These are phyloP conservation scores for Triadica sebifera DNA, from an alignment of 345 rosid genomes.

Conservation along the genomic window DNA sequence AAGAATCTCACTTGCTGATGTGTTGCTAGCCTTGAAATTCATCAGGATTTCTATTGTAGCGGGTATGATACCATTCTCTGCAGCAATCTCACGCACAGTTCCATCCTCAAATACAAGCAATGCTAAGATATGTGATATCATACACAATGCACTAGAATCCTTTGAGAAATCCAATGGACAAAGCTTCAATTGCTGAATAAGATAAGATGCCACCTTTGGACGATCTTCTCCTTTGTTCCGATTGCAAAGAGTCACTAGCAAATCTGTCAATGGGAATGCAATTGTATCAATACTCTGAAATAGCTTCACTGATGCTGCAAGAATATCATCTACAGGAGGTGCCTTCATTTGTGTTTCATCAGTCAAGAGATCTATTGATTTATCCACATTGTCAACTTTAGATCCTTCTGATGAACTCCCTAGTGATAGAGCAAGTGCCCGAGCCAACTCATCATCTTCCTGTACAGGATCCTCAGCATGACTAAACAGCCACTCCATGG, in stretches of 20 bases:
- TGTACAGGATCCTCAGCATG: conserved; percentile 91
- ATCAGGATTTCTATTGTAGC: conserved; percentile 61
- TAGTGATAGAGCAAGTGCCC: conserved; percentile 88
- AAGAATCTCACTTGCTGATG: conserved; percentile 46
- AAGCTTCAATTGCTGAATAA: conserved; percentile 82
- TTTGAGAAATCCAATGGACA: conserved; percentile 62
- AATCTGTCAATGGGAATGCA: conserved; percentile 81
- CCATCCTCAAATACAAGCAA: conserved; percentile 83
- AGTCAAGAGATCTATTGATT: conserved; percentile 49
- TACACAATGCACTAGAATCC: conserved; percentile 67
- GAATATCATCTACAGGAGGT: conserved; percentile 87
- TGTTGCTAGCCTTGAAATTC: conserved; percentile 56
- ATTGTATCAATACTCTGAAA: conserved; percentile 66
- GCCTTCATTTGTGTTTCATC: conserved; percentile 55
- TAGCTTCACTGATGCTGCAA: conserved; percentile 73
- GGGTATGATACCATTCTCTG: conserved; percentile 64
- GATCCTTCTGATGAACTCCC: conserved; percentile 88
- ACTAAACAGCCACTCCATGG: conserved; percentile 90
- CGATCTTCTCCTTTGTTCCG: conserved; percentile 92
- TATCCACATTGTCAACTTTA: conserved; percentile 67
- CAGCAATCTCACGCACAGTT: conserved; percentile 71
- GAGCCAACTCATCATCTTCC: conserved; percentile 97
- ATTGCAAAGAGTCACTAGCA: conserved; percentile 81
- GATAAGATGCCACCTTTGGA: conserved; percentile 63
- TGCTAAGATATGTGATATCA: conserved; percentile 82